Base-by-base conservation (phyloP, 1,284 basidiomycete species). In the Leccinum pachyderme region DNA sequence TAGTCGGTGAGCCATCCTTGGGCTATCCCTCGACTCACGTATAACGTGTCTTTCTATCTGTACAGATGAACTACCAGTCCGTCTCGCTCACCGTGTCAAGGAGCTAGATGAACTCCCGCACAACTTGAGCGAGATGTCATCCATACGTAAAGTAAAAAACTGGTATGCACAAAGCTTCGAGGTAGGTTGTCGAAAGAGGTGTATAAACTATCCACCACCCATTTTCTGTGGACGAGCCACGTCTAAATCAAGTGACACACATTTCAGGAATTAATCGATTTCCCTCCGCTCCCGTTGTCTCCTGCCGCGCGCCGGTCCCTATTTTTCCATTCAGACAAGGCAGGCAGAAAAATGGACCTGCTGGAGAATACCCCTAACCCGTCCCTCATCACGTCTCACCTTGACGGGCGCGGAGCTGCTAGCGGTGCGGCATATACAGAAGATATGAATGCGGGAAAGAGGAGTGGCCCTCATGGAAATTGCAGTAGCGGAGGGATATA, bases 121-220 rank as follows among this genome's bases (percentile, higher is more conserved):
- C 72, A 89, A 93, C 51, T 80, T 99, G 57, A 89, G 87, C 65
- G 84, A 87, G 55, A 98, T 97, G 95, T 87, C 91, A 0, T 93
- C 90, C 47, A 98, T 99, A 62, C 85, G 89, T 61, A 94, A 92
- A 68, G 96, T 99, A 61, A 96, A 96, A 77, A 89, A 97, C 68
- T 99, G 96, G 96, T 99, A 99, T 70, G 96, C 95, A 0, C 93
- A 99, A 77, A 95, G 93, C 15, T 99, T 99, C 68, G 92, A 98
- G 81, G 95, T 95, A 53, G 24, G 66, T 59, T 59, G 83, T 76
- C 33, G 28, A 24, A 31, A 32, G 45, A 28, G 6, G 1, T 8
- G 33, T 22, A 37, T 25, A 25, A n/a, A 18, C 27, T 47, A 18
- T 24, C 3, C 35, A n/a, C n/a, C 33, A 22, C 11, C 31, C 6